Conservation (phyloP, 2,329 filamentous ascomycete species). For the Paradendryphiella salina region DNA sequence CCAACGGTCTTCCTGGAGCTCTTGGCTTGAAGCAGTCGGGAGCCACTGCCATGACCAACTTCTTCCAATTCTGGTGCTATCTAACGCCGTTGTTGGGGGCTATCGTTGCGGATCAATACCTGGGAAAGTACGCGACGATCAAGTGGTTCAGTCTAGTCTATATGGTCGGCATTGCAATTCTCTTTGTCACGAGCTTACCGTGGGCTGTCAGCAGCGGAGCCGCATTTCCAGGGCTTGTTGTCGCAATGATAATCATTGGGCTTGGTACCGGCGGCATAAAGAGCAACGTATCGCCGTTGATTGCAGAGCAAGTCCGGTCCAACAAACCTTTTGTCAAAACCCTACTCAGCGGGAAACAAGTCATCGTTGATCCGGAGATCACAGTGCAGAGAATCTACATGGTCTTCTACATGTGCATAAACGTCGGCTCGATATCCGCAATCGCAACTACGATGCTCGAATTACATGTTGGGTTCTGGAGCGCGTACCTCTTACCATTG, state of each 20-base stretch:
- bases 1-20: conserved; percentile 49
- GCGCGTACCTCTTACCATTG: conserved; percentile 65
- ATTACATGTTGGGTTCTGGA: conserved; percentile 70
- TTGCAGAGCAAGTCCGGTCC: conserved; percentile 54
- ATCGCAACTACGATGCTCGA: conserved; percentile 73
- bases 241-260: conserved; percentile 70
- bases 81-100: conserved; percentile 54
- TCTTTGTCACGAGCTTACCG: conserved; percentile 68
- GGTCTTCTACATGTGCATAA: conserved; percentile 75
- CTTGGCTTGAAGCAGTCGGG: conserved; percentile 49
- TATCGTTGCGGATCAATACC: conserved; percentile 66
- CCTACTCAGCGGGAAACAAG: conserved; percentile 45
- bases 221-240: conserved; percentile 65
- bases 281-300: conserved; percentile 66
- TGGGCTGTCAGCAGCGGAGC: conserved; percentile 62
- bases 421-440: conserved; percentile 69
- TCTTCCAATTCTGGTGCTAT: conserved; percentile 57
- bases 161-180: conserved; percentile 66
- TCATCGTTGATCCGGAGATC: conserved; percentile 52
- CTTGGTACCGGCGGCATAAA: conserved; percentile 81
- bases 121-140: conserved; percentile 72
- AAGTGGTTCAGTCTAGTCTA: conserved; percentile 66
- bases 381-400: conserved; percentile 55
- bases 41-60: conserved; percentile 52
- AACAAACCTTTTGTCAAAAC: conserved; percentile 48